Base-by-base conservation (phyloP, 768 basidiomycete genomes). In the Gyrodon lividus region DNA sequence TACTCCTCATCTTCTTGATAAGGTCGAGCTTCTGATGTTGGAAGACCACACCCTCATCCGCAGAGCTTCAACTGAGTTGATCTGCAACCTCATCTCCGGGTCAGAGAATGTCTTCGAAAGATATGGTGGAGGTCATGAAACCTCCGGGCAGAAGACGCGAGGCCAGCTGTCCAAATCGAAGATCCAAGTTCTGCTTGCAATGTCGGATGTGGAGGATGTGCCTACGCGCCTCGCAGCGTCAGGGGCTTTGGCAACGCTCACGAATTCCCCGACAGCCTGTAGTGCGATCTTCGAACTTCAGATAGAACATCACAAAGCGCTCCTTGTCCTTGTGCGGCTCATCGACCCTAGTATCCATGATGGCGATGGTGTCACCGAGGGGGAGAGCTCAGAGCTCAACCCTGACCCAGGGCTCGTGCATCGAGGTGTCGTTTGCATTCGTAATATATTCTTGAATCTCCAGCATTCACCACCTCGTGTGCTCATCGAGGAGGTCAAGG, bases 221-320 rank as follows among this genome's bases (percentile, higher is more conserved):
- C 81, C 82, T 6, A 99, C 96, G 3, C 81, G 89, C 30, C 66
- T 91, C 14, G 96, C 96, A n/a, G 92, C 95, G 1, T 85, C 90
- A 0, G 96, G 95, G 16, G 89, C 93, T 3, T 73, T 98, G 35
- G 93, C 96, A 5, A 86, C 84, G 24, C 69, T 99, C 48, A 87
- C 87, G 1, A 74, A 77, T 22, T 79, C 84, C 0, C 74, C 77
- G 1, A 71, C 71, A 26, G 83, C 82, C 10, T 93, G 91, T 62
- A 64, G 68, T 6, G 72, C 76, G 2, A 70, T 96, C n/a, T 63
- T 84, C 14, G 72, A 75, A 30, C 77, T 93, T 23, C 84, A 92
- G 62, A 70, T 69, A 39, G 85, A 89, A 51, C 78, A 78, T 28
- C 80, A 79, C 52, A 78, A 83, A 37, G 78, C 85, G 7, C 70